Conservation (phyloP, 2,329 filamentous ascomycete species). For the Nemania sp. region DNA sequence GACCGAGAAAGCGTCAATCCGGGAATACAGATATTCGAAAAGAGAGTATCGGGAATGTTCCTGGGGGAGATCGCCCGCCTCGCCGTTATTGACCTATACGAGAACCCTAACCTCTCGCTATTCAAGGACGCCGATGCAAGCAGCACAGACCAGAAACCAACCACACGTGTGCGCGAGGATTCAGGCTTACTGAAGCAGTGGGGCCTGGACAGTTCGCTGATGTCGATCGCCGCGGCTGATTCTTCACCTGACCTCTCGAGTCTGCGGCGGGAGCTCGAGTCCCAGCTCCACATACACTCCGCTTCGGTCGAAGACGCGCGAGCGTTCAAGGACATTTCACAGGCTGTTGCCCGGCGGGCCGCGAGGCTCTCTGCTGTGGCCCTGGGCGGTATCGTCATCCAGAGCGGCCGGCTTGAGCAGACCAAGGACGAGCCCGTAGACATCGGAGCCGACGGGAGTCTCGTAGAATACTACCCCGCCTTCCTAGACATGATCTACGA, state of each 20-base stretch:
- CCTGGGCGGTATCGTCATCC: conserved; percentile 80
- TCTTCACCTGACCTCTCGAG: conserved; percentile 71
- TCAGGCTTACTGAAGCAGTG: conserved; percentile 77
- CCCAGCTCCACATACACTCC: conserved; percentile 74
- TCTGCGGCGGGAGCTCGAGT: conserved; percentile 78
- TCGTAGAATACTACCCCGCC: conserved; percentile 94
- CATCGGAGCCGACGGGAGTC: conserved; percentile 89
- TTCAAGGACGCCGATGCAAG: conserved; percentile 78
- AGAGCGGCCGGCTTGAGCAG: conserved; percentile 72
- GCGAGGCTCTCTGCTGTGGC: conserved; percentile 87
- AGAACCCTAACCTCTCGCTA: conserved; percentile 67
- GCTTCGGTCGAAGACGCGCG: conserved; percentile 82
- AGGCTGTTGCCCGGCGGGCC: conserved; percentile 84
- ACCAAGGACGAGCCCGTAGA: conserved; percentile 74
- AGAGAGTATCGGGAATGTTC: conserved; percentile 98
- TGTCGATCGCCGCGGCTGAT: conserved; percentile 86
- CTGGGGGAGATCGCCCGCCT: conserved; percentile 89
- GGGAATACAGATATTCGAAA: conserved; percentile 98
- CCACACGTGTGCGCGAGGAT: conserved; percentile 67
- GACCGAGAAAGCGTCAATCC: conserved; percentile 86
- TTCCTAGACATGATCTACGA: conserved; percentile 90
- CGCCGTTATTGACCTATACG: conserved; percentile 72
- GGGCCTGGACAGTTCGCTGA: conserved; percentile 88
- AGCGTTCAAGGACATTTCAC: conserved; percentile 81
- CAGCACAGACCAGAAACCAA: conserved; percentile 70